Conservation (phyloP, 352 stramenopile species). For the Phytophthora palmivora region DNA sequence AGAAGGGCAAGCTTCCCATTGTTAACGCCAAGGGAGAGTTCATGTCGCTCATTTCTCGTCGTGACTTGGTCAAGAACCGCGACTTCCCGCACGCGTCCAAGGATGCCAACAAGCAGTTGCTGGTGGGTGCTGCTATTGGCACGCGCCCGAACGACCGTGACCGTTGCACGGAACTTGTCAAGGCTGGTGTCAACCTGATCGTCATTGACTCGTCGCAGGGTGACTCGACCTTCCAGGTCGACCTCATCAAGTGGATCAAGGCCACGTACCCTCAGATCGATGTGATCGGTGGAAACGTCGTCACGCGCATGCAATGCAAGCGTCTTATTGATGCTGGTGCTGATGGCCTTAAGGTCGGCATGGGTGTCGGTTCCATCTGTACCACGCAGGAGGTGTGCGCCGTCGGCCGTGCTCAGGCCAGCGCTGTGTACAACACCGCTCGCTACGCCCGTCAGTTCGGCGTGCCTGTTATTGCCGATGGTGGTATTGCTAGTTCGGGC, state of each 20-base stretch:
- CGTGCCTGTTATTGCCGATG: conserved; percentile 99
- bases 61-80: conserved; percentile 98
- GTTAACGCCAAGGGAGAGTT: conserved; percentile 98
- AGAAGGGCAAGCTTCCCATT: conserved; percentile 99
- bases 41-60: conserved; percentile 98
- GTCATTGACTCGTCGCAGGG: conserved; percentile 99
- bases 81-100: conserved; percentile 98
- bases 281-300: conserved; percentile 99
- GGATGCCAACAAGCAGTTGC: conserved; percentile 98
- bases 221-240: conserved; percentile 95
- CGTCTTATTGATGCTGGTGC: conserved; percentile 99
- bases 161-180: conserved; percentile 91
- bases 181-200: conserved; percentile 98
- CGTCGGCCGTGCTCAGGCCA: conserved; percentile 98
- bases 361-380: conserved; percentile 99
- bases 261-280: conserved; percentile 94
- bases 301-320: conserved; percentile 97
- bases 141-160: conserved; percentile 97
- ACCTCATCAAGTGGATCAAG: conserved; percentile 97
- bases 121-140: conserved; percentile 98
- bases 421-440: conserved; percentile 98
- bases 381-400: conserved; percentile 99
- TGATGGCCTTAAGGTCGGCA: conserved; percentile 99
- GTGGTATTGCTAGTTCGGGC: conserved; percentile 97
- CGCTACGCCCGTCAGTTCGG: conserved; percentile 96